These are phyloP conservation scores for Apiospora malaysiana DNA, from an alignment of 2,329 filamentous ascomycete species.

Conservation along the genomic window DNA sequence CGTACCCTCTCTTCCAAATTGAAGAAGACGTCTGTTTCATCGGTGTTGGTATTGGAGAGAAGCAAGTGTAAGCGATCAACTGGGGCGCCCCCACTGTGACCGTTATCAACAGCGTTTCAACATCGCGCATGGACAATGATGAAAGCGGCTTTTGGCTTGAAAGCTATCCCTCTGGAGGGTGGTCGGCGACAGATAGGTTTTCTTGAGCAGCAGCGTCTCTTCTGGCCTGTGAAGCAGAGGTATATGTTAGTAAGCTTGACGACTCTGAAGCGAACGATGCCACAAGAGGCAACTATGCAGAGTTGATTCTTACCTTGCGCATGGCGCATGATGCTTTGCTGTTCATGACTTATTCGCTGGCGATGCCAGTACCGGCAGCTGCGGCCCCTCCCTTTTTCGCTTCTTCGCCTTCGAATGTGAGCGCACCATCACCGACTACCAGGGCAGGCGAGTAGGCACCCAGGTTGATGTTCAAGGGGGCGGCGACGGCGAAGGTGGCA, in stretches of 20 bases:
- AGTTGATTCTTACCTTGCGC: not conserved
- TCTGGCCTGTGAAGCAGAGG: not conserved
- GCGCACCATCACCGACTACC: slow-evolving; percentile 51
- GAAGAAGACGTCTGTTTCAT: too few species aligned
- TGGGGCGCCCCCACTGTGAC: not conserved
- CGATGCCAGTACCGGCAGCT: not conserved
- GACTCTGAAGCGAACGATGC: too few species aligned
- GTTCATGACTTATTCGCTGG: not conserved
- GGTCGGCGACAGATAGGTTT: not conserved
- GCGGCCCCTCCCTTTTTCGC: slow-evolving; percentile 27
- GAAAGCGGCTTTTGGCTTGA: not conserved
- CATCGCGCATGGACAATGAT: not conserved
- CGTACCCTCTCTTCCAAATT: not conserved
- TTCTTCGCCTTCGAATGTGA: slow-evolving; percentile 44
- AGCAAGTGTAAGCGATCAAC: not conserved
- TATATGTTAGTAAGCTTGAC: not conserved
- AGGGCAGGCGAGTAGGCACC: slow-evolving; percentile 43
- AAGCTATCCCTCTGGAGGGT: not conserved
- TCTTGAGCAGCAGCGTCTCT: not conserved
- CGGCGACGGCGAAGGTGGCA: slow-evolving; percentile 36
- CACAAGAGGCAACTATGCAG: too few species aligned
- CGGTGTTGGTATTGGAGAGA: not conserved
- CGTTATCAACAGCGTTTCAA: not conserved
- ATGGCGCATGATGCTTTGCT: not conserved
- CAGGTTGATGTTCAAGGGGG: slow-evolving; percentile 44